These are phyloP conservation scores for Pseudogymnoascus sp. DNA, from an alignment of 2,329 filamentous ascomycete species.

Conservation along the genomic window DNA sequence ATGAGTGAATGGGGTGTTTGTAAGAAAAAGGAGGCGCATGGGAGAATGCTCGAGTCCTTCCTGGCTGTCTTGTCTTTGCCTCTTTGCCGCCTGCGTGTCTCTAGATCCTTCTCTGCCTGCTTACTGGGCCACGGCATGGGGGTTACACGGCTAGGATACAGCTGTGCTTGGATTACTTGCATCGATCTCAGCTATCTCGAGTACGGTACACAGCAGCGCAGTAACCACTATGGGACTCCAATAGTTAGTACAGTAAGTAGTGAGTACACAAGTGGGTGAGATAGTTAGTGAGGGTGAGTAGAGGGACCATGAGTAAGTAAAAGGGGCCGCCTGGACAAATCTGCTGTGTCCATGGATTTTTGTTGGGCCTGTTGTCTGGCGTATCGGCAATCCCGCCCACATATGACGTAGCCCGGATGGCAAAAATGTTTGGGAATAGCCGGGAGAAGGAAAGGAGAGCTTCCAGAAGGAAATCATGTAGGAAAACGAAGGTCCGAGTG, in stretches of 20 bases:
- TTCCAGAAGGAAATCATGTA: not conserved
- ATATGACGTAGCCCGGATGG: slow-evolving; percentile 1
- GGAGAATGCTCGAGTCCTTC: not conserved
- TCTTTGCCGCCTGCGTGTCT: not conserved
- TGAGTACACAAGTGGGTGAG: not conserved
- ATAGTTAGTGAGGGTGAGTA: not conserved
- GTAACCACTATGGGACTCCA: not conserved
- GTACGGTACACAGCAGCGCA: not conserved
- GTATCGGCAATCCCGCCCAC: slow-evolving; percentile 4
- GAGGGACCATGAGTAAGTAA: not conserved
- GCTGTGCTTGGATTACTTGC: not conserved
- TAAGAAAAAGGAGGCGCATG: not conserved
- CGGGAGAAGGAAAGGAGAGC: slow-evolving; percentile 2
- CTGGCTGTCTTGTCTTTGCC: not conserved
- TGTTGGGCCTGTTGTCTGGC: not conserved
- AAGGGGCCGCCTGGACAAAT: not conserved
- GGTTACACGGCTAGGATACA: not conserved
- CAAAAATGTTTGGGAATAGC: not conserved
- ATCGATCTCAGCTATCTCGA: slow-evolving; percentile 1
- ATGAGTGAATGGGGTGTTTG: not conserved
- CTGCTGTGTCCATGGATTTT: not conserved
- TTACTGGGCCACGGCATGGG: not conserved
- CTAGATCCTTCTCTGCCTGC: not conserved
- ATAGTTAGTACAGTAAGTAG: not conserved
- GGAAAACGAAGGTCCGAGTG: slow-evolving; percentile 1